These are phyloP conservation scores for Chaetomium cochliodes DNA, from an alignment of 495 filamentous ascomycete genomes.

Conservation along the genomic window DNA sequence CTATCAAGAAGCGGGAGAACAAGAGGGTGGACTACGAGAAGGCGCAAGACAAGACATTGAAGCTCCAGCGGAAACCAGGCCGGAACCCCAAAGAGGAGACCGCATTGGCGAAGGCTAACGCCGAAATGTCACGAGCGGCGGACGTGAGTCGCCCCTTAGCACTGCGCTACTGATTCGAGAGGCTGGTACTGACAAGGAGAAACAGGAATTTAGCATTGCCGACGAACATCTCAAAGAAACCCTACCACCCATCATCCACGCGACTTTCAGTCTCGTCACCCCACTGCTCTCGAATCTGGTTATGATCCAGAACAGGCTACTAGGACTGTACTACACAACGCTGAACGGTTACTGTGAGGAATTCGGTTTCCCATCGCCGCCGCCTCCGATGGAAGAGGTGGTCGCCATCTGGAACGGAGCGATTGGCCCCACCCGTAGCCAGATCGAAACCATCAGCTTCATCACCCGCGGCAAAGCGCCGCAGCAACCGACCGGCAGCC, in stretches of 20 bases:
- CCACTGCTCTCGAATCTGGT: constrained; percentile 71
- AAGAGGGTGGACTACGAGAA: constrained; percentile 89
- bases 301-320: constrained; percentile 76
- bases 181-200: constrained; percentile 21
- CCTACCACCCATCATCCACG: constrained; percentile 72
- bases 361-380: constrained; percentile 67
- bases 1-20: constrained; percentile 88
- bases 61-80: constrained; percentile 66
- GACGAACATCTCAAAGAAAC: constrained; percentile 75
- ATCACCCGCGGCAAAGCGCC: constrained; percentile 74
- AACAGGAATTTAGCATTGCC: constrained; percentile 74
- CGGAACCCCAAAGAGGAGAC: constrained; percentile 76
- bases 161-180: not conserved
- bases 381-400: constrained; percentile 70
- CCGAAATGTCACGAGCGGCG: constrained; percentile 65
- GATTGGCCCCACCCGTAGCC: constrained; percentile 62
- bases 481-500: constrained; percentile 56
- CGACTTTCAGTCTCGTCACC: constrained; percentile 77
- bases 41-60: constrained; percentile 69
- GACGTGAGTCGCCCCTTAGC: constrained; percentile 50
- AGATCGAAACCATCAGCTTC: constrained; percentile 70
- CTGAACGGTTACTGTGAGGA: constrained; percentile 76
- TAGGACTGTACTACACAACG: constrained; percentile 81
- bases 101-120: constrained; percentile 71
- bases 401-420: constrained; percentile 66